Percentiles rank a stretch among this genome's conserved stretches.
phyloP scores from a whole-genome alignment of 1,284 basidiomycete genomes.

The Phellinidium pouzarii region DNA sequence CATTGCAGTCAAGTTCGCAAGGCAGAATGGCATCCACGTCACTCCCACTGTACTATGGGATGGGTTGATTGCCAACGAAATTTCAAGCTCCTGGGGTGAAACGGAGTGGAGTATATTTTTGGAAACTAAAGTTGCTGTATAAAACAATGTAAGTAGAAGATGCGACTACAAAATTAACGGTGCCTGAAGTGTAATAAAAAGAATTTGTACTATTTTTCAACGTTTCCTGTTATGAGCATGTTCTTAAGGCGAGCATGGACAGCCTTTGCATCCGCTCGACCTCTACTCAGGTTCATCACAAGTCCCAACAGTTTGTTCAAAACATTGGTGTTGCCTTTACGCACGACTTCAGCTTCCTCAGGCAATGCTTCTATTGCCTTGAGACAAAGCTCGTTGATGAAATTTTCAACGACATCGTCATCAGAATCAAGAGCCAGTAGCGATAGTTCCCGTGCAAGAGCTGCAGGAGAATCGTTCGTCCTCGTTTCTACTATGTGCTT shows the following conservation, averaged over 20 bases:
- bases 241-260: conserved; percentile 41
- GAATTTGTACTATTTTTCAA: not conserved
- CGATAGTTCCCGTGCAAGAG: conserved; percentile 44
- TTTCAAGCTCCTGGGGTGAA: conserved; percentile 80
- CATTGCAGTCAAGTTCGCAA: conserved; percentile 70
- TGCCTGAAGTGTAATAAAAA: not conserved
- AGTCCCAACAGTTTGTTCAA: conserved; percentile 84
- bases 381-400: conserved; percentile 48
- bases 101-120: conserved; percentile 86
- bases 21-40: conserved; percentile 90
- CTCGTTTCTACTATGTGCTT: conserved; percentile 51
- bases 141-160: conserved; percentile 11
- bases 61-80: conserved; percentile 72
- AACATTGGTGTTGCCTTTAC: conserved; percentile 73
- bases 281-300: conserved; percentile 82
- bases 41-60: conserved; percentile 87
- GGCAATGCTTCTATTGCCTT: conserved; percentile 65
- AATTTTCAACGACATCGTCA: conserved; percentile 27
- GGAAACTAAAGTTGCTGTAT: conserved; percentile 49
- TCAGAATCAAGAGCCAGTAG: conserved; percentile 36
- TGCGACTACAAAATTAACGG: not conserved
- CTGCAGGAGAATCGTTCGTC: conserved; percentile 31
- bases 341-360: conserved; percentile 62
- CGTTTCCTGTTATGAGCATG: conserved; percentile 28
- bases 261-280: conserved; percentile 64